Conservation (phyloP, 176 grass and related monocot species). For the Chrysopogon serrulatus region DNA sequence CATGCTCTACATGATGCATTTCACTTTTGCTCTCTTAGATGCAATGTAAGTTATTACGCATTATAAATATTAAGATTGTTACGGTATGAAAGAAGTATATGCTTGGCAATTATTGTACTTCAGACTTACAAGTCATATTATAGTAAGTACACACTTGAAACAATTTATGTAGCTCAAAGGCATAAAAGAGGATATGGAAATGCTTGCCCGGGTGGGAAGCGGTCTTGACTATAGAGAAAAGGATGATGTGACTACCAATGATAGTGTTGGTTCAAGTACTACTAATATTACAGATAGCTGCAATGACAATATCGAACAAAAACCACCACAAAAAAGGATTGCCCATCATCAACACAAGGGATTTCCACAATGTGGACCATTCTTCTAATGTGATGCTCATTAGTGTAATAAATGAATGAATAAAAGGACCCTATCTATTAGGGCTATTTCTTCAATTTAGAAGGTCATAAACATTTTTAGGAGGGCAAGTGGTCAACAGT, state of each 20-base stretch:
- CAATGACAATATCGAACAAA: not conserved
- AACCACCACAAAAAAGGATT: not conserved
- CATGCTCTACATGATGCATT: not conserved
- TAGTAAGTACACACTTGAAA: not conserved
- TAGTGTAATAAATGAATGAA: too few relatives aligned
- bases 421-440: too few relatives aligned
- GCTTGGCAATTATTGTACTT: not conserved
- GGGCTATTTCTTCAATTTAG: too few relatives aligned
- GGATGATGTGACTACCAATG: not conserved
- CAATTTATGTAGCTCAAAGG: constrained; percentile 28
- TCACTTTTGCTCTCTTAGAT: not conserved
- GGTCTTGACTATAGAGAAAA: not conserved
- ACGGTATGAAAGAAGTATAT: not conserved
- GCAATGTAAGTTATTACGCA: not conserved
- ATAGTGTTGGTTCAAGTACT: not conserved
- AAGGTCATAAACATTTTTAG: too few relatives aligned
- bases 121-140: not conserved
- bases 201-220: too few relatives aligned
- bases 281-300: not conserved
- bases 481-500: too few relatives aligned
- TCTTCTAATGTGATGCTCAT: constrained; percentile 12
- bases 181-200: constrained; percentile 47
- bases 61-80: not conserved
- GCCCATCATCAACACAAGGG: constrained; percentile 45
- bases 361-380: constrained; percentile 52